These are phyloP conservation scores for Paracamarosporium sp. DNA, from an alignment of 2,329 filamentous ascomycete genomes.

Conservation along the genomic window DNA sequence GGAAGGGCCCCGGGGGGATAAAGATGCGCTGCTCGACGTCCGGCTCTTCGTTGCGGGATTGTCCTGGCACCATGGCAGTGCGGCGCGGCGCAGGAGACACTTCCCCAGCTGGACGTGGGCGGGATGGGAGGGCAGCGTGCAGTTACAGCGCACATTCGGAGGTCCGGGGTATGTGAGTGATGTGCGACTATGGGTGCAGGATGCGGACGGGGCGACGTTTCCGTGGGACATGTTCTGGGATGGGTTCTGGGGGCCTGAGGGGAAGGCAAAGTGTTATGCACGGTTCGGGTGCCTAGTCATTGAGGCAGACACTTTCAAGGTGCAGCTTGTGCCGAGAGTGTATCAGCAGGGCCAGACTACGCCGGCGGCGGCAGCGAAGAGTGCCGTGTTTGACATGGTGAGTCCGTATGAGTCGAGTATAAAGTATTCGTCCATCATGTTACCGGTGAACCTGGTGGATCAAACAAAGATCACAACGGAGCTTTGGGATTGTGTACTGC, in stretches of 20 bases:
- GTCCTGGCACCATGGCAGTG: constrained; percentile 2
- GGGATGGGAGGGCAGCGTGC: constrained; percentile 12
- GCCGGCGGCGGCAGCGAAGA: neutral
- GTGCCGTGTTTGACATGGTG: constrained; percentile 5
- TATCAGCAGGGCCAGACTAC: neutral
- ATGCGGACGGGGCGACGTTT: neutral
- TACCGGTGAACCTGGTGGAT: constrained; percentile 2
- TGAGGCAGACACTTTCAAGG: constrained; percentile 1
- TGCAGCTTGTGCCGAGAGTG: neutral
- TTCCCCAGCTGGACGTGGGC: constrained; percentile 20
- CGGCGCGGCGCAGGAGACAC: constrained; percentile 2
- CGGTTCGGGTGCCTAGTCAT: constrained; percentile 1
- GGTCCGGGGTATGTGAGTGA: constrained; percentile 1
- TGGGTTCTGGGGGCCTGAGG: constrained; percentile 1
- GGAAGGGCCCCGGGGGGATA: neutral
- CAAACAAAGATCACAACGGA: neutral
- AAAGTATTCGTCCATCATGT: constrained; percentile 7
- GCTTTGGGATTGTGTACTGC: constrained; percentile 12
- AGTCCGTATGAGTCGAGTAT: constrained; percentile 6
- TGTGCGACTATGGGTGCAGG: constrained; percentile 8
- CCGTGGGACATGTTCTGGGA: constrained; percentile 4
- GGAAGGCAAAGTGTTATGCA: constrained; percentile 5
- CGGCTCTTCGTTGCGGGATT: constrained; percentile 7
- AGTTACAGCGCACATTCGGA: constrained; percentile 8
- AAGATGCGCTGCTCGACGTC: constrained; percentile 5